Conservation (phyloP, 1,284 basidiomycete genomes). For the Hypsizygus ulmarius region DNA sequence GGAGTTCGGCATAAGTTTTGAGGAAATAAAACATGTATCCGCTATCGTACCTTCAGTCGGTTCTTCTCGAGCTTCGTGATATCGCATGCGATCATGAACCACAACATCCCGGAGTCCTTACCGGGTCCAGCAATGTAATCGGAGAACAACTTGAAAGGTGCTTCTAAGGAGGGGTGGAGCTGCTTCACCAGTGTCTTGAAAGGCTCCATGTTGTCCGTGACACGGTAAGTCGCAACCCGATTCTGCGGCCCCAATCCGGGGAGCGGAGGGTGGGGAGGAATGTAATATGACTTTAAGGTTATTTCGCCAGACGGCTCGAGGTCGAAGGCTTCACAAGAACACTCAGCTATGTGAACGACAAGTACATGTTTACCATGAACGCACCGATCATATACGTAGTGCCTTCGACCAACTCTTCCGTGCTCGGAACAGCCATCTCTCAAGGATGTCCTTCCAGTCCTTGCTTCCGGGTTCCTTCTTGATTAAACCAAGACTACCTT, state of each 20-base stretch:
- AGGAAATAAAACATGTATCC: background rate
- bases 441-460: conserved; percentile 17
- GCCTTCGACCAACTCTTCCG: conserved; percentile 14
- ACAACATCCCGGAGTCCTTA: conserved; percentile 13
- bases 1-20: background rate
- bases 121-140: conserved; percentile 14
- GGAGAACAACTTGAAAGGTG: conserved; percentile 12
- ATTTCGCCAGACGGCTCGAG: conserved; percentile 18
- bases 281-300: conserved; percentile 18
- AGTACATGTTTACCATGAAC: background rate
- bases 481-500: conserved; percentile 15
- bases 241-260: conserved; percentile 1
- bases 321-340: conserved; percentile 15
- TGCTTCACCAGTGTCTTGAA: conserved; percentile 8
- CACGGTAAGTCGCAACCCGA: conserved; percentile 9
- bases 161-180: conserved; percentile 13
- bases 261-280: conserved; percentile 12
- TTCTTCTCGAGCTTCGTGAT: conserved; percentile 14
- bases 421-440: conserved; percentile 17
- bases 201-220: conserved; percentile 13
- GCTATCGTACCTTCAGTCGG: conserved; percentile 13
- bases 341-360: background rate
- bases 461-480: conserved; percentile 17
- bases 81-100: conserved; percentile 18
- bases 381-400: conserved; percentile 17